Evolutionary conservation across 331 rosid genomes (phyloP).

Genomic region (Arachis monticola): DNA sequence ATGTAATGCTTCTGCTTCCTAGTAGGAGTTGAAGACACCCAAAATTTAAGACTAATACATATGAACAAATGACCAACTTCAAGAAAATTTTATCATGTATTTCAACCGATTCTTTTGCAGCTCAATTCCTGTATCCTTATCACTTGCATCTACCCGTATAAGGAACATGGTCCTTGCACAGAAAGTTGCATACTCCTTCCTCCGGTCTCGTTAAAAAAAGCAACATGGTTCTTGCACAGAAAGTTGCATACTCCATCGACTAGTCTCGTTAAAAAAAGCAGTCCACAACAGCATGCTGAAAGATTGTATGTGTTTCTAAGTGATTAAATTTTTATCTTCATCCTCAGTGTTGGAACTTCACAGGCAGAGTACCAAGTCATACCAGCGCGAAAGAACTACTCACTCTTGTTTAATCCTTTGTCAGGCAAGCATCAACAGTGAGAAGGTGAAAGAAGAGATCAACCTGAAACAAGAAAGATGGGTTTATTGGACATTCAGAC

Average conservation of each 20-base stretch:
- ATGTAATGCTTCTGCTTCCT: constrained; percentile 2
- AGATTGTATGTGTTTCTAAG: constrained; percentile 18
- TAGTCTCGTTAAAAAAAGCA: too few relatives aligned
- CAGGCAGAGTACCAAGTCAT: constrained; percentile 50
- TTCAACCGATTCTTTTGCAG: constrained; percentile 62
- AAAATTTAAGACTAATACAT: constrained; percentile 28
- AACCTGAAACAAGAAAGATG: constrained; percentile 33
- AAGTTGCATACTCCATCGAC: too few relatives aligned
- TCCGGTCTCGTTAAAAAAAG: constrained; percentile 20
- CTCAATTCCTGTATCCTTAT: constrained; percentile 70
- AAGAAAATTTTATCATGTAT: constrained; percentile 46
- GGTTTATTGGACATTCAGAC: constrained; percentile 2
- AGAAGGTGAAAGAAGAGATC: constrained; percentile 25
- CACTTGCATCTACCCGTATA: constrained; percentile 51
- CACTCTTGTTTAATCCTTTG: constrained; percentile 65
- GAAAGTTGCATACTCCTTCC: constrained; percentile 65
- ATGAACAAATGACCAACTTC: constrained; percentile 38
- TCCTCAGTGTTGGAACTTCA: constrained; percentile 48
- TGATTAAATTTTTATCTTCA: constrained; percentile 45
- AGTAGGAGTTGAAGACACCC: constrained; percentile 23
- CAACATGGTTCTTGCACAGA: neutral
- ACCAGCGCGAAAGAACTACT: constrained; percentile 61
- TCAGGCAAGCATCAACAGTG: constrained; percentile 30
- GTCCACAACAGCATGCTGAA: neutral
- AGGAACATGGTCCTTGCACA: constrained; percentile 65